Evolutionary conservation across 352 stramenopile species (phyloP), one percentile per base, ranked within the genome.

Genomic region (Phytophthora chlamydospora): DNA sequence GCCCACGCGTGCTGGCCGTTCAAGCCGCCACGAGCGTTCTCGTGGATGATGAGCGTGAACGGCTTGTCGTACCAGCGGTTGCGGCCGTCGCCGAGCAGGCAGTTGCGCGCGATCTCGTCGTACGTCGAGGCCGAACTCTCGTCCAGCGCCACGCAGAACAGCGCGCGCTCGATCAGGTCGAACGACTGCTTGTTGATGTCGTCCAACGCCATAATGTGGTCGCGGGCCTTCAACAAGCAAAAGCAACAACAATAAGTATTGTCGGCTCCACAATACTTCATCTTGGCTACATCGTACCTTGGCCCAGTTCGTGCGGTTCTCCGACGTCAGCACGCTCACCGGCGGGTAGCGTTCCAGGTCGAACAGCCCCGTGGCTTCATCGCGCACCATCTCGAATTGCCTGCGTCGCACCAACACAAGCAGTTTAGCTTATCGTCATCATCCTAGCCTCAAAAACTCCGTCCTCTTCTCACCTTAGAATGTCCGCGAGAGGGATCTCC

Each of bases 51-150:
- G 29, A 99, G 64, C 70, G 98, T 97, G 65, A 99, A 94, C 11
- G 94, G 95, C 76, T 99, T 99, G 80, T 99, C 97, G 72, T 98
- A 99, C 91, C 93, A 99, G 60, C 97, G 94, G 80, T 99, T 99
- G 60, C 88, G 80, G 27, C 95, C 96, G 42, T 97, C 87, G 34
- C 88, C 89, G 3, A 95, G 80, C 48, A 97, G 72, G 29, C 79
- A 89, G 48, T 88, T 95, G 65, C 83, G 87, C 10, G 87, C 87
- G 29, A 94, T 94, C 66, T 96, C 85, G 49, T 97, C 89, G 63
- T 88, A 89, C 0, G 79, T 92, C 14, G 85, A 71, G 0, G 87
- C 85, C 24, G 80, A 90, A 41, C 80, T 89, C 52, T 98, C 92
- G 40, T 96, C 87, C 27, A 99, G 68, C 55, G 91, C 96, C 33